Base-by-base conservation (phyloP, 2,329 filamentous ascomycete genomes). In the Blastomyces percursus region DNA sequence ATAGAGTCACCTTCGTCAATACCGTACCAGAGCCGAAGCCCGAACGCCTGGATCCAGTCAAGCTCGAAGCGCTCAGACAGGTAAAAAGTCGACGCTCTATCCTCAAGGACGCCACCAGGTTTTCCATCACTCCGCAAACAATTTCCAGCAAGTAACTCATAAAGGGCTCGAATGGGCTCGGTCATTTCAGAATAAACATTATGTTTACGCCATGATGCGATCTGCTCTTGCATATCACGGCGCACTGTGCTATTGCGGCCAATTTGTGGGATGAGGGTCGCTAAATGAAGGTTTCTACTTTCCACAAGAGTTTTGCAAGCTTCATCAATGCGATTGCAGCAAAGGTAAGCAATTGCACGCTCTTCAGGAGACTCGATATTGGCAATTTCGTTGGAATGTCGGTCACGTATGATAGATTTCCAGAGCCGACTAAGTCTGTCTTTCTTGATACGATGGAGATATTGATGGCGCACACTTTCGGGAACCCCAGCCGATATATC, bases 1-100 rank as follows among this genome's bases (percentile, higher is more conserved):
- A 96, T 81, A 44, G 85, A 82, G 54, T 91, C 88, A 48, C 86
- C 81, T 42, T 83, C 79, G 2, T 84, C 81, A 50, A 86, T 89
- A 54, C 86, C 87, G 73, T 96, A 99, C 89, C 91, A 97, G 1
- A 99, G 80, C 52, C 92, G 86, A 59, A 99, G 81, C 12, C 90
- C 93, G 74, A 99, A 96, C 0, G 92, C 87, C 71, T 96, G 92
- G 73, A 90, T 87, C 94, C 94, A 99, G 72, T 95, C 89, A 44
- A 99, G 80, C 4, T 85, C 85, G 72, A 96, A 99, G 56, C 87
- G 86, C 69, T 89, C 83, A 0, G 91, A 89, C 66, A 99, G 89
- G 61, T 86, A 82, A 71, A 99, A 96, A 0, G 87, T 87, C 16
- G 86, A 83, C 48, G 88, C 83, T 54, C 89, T 86, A 75, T 97